These are phyloP conservation scores for Sistotremastrum niveocremeum DNA, from an alignment of 768 basidiomycete genomes.

Conservation along the genomic window DNA sequence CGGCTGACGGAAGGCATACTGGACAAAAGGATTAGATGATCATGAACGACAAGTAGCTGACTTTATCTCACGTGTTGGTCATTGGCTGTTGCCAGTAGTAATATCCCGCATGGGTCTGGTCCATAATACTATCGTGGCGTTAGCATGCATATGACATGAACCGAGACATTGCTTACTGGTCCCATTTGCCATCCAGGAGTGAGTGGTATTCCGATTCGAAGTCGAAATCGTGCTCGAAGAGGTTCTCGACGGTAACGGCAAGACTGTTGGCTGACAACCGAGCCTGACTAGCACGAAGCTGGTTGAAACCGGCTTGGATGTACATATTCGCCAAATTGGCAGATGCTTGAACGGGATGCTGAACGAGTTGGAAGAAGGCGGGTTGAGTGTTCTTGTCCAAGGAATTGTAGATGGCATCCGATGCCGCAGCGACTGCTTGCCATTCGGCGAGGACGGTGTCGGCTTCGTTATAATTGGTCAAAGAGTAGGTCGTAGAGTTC, in stretches of 20 bases:
- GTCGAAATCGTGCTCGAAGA: constrained; percentile 50
- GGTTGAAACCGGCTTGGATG: constrained; percentile 45
- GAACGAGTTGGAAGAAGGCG: constrained; percentile 58
- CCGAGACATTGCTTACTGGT: constrained; percentile 28
- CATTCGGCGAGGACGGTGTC: constrained; percentile 41
- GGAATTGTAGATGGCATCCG: constrained; percentile 41
- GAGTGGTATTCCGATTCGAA: constrained; percentile 48
- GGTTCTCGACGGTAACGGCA: constrained; percentile 37
- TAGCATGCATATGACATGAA: not conserved
- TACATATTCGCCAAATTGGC: constrained; percentile 44
- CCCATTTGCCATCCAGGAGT: constrained; percentile 53
- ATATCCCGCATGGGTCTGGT: constrained; percentile 52
- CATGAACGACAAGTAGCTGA: not conserved
- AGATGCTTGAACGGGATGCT: constrained; percentile 50
- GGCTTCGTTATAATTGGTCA: constrained; percentile 42
- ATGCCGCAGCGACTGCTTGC: constrained; percentile 32
- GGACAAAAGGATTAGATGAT: not conserved
- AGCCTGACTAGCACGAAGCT: constrained; percentile 49
- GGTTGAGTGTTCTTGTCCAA: constrained; percentile 33
- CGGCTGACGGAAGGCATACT: constrained; percentile 41
- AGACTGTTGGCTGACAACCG: constrained; percentile 45
- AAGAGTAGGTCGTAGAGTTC: constrained; percentile 45
- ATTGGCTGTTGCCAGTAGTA: constrained; percentile 65
- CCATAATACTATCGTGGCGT: constrained; percentile 39
- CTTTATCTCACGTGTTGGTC: constrained; percentile 34